Conservation (phyloP, 352 stramenopile genomes). For the Pythium vanterpoolii region DNA sequence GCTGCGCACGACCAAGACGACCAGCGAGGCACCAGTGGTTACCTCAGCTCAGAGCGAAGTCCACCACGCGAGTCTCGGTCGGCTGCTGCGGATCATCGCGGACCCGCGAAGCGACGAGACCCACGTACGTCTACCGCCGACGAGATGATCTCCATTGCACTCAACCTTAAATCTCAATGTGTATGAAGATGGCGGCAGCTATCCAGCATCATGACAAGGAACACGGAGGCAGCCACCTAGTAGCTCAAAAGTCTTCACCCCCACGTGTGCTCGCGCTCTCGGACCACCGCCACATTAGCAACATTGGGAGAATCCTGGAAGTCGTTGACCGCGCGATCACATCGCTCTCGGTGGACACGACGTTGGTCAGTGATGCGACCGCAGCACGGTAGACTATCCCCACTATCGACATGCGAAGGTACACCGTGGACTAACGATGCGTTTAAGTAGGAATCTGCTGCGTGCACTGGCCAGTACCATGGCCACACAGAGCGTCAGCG, state of each 20-base stretch:
- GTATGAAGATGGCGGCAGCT: slow-evolving; percentile 14
- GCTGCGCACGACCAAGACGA: slow-evolving; percentile 8
- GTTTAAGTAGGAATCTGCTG: slow-evolving; percentile 40
- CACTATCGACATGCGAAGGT: neutral
- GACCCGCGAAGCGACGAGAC: slow-evolving; percentile 19
- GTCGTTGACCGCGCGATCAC: slow-evolving; percentile 12
- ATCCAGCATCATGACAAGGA: slow-evolving; percentile 1
- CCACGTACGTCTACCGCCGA: slow-evolving; percentile 7
- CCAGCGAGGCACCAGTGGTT: neutral
- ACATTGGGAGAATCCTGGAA: slow-evolving; percentile 31
- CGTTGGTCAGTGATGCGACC: neutral
- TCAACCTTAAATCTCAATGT: neutral
- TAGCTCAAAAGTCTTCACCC: neutral
- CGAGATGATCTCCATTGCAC: neutral
- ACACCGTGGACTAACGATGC: neutral
- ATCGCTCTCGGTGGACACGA: neutral
- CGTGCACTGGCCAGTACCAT: slow-evolving; percentile 32
- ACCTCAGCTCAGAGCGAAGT: neutral
- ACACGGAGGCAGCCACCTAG: neutral
- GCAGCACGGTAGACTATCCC: neutral
- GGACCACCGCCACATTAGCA: slow-evolving; percentile 66
- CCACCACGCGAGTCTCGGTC: slow-evolving; percentile 23
- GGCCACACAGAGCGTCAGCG: slow-evolving; percentile 38
- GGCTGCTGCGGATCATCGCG: slow-evolving; percentile 20
- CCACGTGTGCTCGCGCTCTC: slow-evolving; percentile 8